Base-by-base conservation (phyloP, 495 filamentous ascomycete genomes). In the Xylaria curta region DNA sequence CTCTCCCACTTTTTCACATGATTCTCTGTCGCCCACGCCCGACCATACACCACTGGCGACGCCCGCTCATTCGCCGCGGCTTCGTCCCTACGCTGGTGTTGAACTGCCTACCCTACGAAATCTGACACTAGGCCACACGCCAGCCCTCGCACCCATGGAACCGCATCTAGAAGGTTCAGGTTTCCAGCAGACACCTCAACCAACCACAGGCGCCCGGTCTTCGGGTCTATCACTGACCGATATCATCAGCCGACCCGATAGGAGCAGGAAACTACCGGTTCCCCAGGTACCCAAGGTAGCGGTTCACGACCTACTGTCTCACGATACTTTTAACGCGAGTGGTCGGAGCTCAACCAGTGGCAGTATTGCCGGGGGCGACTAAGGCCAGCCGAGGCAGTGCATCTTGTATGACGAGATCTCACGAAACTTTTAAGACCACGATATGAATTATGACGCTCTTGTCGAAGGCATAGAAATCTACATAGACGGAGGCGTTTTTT, bases 1-100 rank as follows among this genome's bases (percentile, higher is more conserved):
- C 36, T 98, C 96, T 2, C 96, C 96, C n/a, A 97, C 94, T 42
- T 98, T 97, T 83, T 97, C 96, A 7, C 93, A 97, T 81, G 95
- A 97, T 84, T 97, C 95, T 10, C 89, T 94, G 31, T 98, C 97
- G 1, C 97, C 96, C 1, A 99, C 96, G 2, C 97, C 96, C 2
- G 96, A 98, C 77, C 94, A 97, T 85, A 98, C 97, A 17, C 96
- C 96, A 8, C 87, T 98, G 54, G 96, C 95, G 40, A 99, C 96
- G 2, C 96, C 96, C 0, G 94, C 94, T 38, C 96, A 98, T 83
- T 98, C 97, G 6, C 96, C 96, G 26, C 93, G 96, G 38, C 85
- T 99, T 66, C 90, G 92, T 64, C 96, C 96, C 7, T 87, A 90
- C 70, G 89, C 89, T 42, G 83, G 76, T 79, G 85, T 74, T 73